A percentile compares a stretch with the other conserved stretches of the same genome.
These are phyloP conservation scores for Ceratocystis cubensis DNA, from an alignment of 2,329 filamentous ascomycete genomes.

Conservation along the genomic window DNA sequence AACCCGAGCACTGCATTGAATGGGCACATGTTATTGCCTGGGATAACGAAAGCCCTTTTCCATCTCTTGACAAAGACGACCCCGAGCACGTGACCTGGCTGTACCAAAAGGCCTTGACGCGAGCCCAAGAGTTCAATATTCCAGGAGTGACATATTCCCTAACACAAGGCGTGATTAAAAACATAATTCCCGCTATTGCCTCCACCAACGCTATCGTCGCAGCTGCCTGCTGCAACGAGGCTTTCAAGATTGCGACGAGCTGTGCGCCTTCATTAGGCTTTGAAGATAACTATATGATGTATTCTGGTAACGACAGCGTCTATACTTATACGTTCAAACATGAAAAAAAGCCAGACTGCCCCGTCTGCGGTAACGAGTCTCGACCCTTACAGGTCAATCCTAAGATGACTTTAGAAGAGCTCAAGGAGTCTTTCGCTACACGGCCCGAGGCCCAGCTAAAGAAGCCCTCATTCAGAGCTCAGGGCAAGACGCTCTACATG, in stretches of 20 bases:
- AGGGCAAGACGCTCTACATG: slow-evolving; percentile 81
- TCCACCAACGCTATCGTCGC: slow-evolving; percentile 96
- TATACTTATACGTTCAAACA: slow-evolving; percentile 98
- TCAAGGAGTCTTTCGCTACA: slow-evolving; percentile 71
- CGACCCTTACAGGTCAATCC: slow-evolving; percentile 62
- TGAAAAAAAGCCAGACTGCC: slow-evolving; percentile 86
- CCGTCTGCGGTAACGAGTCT: slow-evolving; percentile 77
- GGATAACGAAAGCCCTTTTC: slow-evolving; percentile 74
- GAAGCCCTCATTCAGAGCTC: slow-evolving; percentile 70
- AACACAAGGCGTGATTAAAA: slow-evolving; percentile 96
- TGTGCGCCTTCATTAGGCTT: slow-evolving; percentile 68
- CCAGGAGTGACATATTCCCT: slow-evolving; percentile 85
- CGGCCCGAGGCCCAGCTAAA: slow-evolving; percentile 86
- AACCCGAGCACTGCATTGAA: slow-evolving; percentile 96
- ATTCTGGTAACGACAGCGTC: slow-evolving; percentile 86
- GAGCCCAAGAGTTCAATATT: slow-evolving; percentile 82
- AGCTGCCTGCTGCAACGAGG: slow-evolving; percentile 91
- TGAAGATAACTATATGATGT: slow-evolving; percentile 96
- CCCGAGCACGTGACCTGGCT: slow-evolving; percentile 97
- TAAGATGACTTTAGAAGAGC: slow-evolving; percentile 62
- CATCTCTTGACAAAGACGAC: slow-evolving; percentile 84
- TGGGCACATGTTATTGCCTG: slow-evolving; percentile 98
- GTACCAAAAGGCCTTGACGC: slow-evolving; percentile 67
- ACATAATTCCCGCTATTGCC: slow-evolving; percentile 96
- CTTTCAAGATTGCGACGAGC: slow-evolving; percentile 80